Percentiles rank a stretch among this genome's conserved stretches.
Conservation (phyloP, 495 filamentous ascomycete species). For the Penicillium ochrochloron region DNA sequence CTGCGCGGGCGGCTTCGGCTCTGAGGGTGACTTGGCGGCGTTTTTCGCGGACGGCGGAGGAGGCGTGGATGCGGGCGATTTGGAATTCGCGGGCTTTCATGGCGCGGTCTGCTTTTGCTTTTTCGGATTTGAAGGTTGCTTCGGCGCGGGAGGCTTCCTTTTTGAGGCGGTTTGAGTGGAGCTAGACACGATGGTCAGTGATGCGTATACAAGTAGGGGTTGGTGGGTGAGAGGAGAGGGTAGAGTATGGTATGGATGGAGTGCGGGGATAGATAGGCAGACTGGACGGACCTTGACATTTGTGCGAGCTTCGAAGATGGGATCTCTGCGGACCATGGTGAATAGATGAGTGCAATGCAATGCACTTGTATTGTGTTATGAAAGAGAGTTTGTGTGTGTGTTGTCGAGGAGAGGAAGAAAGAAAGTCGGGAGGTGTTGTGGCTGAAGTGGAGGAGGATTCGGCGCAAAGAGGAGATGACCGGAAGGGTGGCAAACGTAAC, state of each 20-base stretch:
- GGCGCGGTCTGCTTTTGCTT: conserved; percentile 53
- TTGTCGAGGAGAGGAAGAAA: neutral
- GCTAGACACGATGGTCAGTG: too few relatives aligned
- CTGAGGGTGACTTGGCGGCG: conserved; percentile 50
- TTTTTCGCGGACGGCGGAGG: conserved; percentile 53
- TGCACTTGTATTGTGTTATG: neutral
- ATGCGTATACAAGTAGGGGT: too few relatives aligned
- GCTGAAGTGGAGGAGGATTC: conserved; percentile 2
- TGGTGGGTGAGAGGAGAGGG: conserved; percentile 7
- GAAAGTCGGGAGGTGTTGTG: conserved; percentile 3
- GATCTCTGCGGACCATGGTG: conserved; percentile 54
- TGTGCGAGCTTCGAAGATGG: conserved; percentile 55
- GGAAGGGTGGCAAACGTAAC: conserved; percentile 35
- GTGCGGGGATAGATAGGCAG: neutral
- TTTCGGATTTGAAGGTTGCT: conserved; percentile 53
- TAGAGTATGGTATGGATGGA: neutral
- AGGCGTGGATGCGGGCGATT: conserved; percentile 55
- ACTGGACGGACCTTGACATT: conserved; percentile 49
- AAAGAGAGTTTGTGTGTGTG: conserved; percentile 1
- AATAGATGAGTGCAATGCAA: neutral
- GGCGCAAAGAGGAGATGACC: conserved; percentile 12
- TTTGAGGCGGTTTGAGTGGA: conserved; percentile 54
- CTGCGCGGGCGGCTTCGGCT: conserved; percentile 52
- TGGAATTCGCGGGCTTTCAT: conserved; percentile 57
- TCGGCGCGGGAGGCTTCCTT: conserved; percentile 53